phyloP scores from a whole-genome alignment of 176 grass and related monocot species.

The Bothriochloa decipiens region DNA sequence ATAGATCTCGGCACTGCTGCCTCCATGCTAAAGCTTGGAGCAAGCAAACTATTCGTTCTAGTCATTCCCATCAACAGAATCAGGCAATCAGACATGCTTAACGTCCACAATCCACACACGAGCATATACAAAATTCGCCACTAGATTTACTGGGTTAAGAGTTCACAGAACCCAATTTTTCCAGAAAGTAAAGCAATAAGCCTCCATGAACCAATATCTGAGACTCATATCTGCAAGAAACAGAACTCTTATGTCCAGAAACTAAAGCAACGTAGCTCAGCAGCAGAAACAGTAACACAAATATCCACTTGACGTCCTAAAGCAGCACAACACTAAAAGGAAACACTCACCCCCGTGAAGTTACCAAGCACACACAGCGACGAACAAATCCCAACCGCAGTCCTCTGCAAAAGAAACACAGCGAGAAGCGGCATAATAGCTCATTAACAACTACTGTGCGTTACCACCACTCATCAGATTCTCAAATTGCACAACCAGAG shows the following conservation, averaged over 20 bases:
- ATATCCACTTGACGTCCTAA: not conserved
- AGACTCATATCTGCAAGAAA: not conserved
- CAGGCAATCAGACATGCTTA: not conserved
- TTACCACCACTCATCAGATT: not conserved
- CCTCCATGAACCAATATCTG: not conserved
- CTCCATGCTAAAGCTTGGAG: slow-evolving; percentile 1
- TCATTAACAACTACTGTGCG: slow-evolving; percentile 4
- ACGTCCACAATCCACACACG: not conserved
- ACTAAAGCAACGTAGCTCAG: not conserved
- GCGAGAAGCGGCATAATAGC: not conserved
- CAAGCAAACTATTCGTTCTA: not conserved
- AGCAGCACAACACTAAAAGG: not conserved
- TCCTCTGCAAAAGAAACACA: not conserved
- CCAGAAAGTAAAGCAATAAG: not conserved
- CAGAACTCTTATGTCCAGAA: not conserved
- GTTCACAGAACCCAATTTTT: not conserved
- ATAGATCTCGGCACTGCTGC: not conserved
- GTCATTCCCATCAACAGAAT: not conserved
- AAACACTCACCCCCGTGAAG: slow-evolving; percentile 25
- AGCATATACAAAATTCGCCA: not conserved
- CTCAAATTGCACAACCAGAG: not conserved
- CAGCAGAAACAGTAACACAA: not conserved
- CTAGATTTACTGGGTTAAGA: not conserved
- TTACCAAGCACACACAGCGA: slow-evolving; percentile 6
- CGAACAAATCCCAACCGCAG: not conserved